Evolutionary conservation across 2,329 filamentous ascomycete species (phyloP).

Genomic region (Calcarisporium arbuscula): DNA sequence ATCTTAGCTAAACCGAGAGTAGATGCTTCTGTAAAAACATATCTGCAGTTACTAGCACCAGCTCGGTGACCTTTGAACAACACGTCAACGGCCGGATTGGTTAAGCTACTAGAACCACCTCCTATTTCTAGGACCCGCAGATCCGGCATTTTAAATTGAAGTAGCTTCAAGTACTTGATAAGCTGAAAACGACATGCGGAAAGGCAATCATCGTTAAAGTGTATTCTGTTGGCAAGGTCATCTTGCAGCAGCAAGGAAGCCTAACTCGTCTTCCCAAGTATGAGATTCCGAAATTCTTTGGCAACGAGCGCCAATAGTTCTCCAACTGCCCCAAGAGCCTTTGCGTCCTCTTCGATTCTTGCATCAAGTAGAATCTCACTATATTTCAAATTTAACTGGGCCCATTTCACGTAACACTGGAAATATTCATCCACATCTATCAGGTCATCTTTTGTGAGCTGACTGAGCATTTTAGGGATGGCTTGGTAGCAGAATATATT

Average conservation of each 20-base stretch:
- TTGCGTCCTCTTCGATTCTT: no score
- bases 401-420: constrained; percentile 3
- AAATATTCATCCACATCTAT: not conserved
- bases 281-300: constrained; percentile 1
- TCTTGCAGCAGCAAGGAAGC: not conserved
- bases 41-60: no score
- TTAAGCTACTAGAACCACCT: constrained; percentile 27
- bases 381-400: not conserved
- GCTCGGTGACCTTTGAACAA: no score
- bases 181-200: constrained; percentile 6
- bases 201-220: constrained; percentile 6
- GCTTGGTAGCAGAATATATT: constrained; percentile 3
- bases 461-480: constrained; percentile 4
- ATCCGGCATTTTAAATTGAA: constrained; percentile 25
- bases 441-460: constrained; percentile 3
- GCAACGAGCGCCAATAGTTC: constrained; percentile 4
- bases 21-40: constrained; percentile 32
- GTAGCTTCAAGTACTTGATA: constrained; percentile 8
- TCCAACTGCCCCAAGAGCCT: constrained; percentile 1
- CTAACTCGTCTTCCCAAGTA: constrained; percentile 1
- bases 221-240: constrained; percentile 2
- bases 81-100: constrained; percentile 16
- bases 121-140: constrained; percentile 32
- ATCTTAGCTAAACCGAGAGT: constrained; percentile 17
- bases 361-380: not conserved